A percentile compares a stretch with the other conserved stretches of the same genome.
phyloP scores from a whole-genome alignment of 441 rosid genomes.

The Croton laevigatus region DNA sequence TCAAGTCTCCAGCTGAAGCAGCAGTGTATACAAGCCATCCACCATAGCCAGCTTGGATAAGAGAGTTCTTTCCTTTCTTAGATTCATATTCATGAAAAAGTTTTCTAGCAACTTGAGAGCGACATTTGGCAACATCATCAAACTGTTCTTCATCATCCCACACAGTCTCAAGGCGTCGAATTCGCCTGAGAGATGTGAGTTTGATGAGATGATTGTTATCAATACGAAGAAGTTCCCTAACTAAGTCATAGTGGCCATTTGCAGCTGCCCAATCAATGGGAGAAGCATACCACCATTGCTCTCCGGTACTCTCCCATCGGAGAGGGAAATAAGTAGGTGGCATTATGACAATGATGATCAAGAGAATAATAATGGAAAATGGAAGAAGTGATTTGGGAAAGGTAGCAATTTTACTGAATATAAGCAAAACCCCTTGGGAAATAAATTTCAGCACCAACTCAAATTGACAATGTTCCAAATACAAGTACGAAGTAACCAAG shows the following conservation, averaged over 20 bases:
- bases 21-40: constrained; percentile 88
- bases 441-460: constrained; percentile 21
- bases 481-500: neutral
- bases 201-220: constrained; percentile 82
- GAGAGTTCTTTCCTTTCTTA: constrained; percentile 48
- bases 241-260: constrained; percentile 77
- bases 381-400: constrained; percentile 3
- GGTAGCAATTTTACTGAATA: neutral
- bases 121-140: constrained; percentile 64
- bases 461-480: constrained; percentile 13
- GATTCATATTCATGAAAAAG: constrained; percentile 60
- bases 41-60: constrained; percentile 62
- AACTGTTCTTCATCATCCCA: constrained; percentile 82
- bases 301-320: constrained; percentile 94
- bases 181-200: constrained; percentile 82
- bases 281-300: constrained; percentile 96
- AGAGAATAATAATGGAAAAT: neutral
- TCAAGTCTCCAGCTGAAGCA: constrained; percentile 78
- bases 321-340: constrained; percentile 71
- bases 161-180: constrained; percentile 85
- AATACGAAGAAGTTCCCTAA: constrained; percentile 70
- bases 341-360: constrained; percentile 35
- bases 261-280: constrained; percentile 93
- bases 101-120: constrained; percentile 64
- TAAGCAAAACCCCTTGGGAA: constrained; percentile 2